phyloP scores from a whole-genome alignment of 2,329 filamentous ascomycete genomes.

The Bertia moriformis region DNA sequence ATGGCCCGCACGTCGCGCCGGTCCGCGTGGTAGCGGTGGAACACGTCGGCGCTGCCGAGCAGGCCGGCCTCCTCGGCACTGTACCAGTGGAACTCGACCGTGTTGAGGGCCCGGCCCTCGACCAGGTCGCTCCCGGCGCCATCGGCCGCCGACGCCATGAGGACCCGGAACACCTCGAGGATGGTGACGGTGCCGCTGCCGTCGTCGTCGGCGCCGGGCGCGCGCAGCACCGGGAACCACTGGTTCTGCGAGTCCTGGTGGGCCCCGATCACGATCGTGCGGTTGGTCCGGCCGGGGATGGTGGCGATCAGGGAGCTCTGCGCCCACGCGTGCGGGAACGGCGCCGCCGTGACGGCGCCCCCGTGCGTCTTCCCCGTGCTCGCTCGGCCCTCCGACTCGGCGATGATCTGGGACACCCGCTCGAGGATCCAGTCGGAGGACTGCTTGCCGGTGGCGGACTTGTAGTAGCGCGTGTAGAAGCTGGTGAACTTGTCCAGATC shows the following conservation, averaged over 20 bases:
- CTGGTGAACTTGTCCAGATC: constrained; percentile 47
- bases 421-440: constrained; percentile 19
- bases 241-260: constrained; percentile 66
- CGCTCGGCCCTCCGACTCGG: background rate
- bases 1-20: constrained; percentile 21
- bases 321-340: no score
- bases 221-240: constrained; percentile 52
- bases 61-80: constrained; percentile 48
- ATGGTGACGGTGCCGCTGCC: constrained; percentile 61
- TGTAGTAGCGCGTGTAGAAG: constrained; percentile 46
- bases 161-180: constrained; percentile 53
- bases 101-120: no score
- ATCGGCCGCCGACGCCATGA: constrained; percentile 28
- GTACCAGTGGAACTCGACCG: constrained; percentile 71
- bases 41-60: constrained; percentile 48
- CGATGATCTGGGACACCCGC: constrained; percentile 13
- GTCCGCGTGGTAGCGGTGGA: constrained; percentile 17
- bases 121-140: no score
- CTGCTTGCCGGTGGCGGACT: constrained; percentile 14
- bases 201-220: constrained; percentile 62
- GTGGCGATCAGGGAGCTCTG: constrained; percentile 16
- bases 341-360: no score
- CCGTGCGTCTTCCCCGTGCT: no score
- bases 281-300: constrained; percentile 19
- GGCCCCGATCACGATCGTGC: constrained; percentile 44